Conservation (phyloP, 495 filamentous ascomycete species). For the Aspergillus egyptiacus region DNA sequence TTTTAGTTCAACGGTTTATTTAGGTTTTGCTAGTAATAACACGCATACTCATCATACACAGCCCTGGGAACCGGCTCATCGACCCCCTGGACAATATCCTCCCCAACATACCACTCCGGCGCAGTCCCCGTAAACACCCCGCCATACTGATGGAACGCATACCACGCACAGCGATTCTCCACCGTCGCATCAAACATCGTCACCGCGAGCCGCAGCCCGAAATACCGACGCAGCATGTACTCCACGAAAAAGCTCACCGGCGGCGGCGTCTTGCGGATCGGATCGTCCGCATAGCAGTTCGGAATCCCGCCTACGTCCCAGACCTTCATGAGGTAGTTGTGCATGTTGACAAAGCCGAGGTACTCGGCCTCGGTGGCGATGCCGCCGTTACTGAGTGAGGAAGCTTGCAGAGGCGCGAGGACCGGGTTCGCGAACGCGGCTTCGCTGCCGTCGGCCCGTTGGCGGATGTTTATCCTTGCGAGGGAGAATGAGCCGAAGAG, state of each 20-base stretch:
- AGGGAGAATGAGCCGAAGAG: slow-evolving; percentile 3
- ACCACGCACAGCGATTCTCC: neutral
- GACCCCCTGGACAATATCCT: neutral
- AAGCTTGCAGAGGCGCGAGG: neutral
- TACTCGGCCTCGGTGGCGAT: neutral
- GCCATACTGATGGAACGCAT: neutral
- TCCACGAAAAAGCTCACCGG: slow-evolving; percentile 1
- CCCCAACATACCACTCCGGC: neutral
- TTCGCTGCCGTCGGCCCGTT: neutral
- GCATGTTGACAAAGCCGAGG: slow-evolving; percentile 2
- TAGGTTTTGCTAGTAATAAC: neutral
- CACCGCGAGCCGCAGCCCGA: neutral
- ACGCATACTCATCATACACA: neutral
- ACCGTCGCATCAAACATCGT: neutral
- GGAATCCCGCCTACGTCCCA: neutral
- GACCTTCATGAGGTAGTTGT: neutral
- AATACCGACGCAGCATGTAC: slow-evolving; percentile 7
- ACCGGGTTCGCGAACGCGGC: neutral
- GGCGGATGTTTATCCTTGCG: neutral
- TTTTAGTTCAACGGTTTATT: neutral
- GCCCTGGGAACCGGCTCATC: neutral
- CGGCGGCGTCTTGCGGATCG: neutral
- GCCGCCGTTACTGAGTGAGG: too few relatives aligned
- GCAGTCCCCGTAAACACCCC: neutral
- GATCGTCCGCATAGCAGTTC: neutral